Evolutionary conservation across 345 rosid genomes (phyloP).

Genomic region (Litchi chinensis): DNA sequence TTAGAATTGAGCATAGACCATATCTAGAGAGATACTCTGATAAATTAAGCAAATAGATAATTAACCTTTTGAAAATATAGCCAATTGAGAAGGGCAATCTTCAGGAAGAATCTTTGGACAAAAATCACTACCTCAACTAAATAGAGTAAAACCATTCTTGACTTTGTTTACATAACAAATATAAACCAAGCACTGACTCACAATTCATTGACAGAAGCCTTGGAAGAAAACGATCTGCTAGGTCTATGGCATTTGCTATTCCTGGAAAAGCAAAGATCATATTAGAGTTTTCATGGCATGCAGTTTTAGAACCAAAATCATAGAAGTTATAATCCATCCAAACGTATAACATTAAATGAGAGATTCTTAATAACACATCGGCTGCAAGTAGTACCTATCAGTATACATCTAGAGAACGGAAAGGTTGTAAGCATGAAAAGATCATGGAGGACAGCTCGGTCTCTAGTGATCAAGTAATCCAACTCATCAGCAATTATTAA

Average conservation of each 20-base stretch:
- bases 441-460: slow-evolving; percentile 85
- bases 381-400: slow-evolving; percentile 60
- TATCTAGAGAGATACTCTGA: not conserved
- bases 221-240: slow-evolving; percentile 92
- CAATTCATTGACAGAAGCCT: slow-evolving; percentile 77
- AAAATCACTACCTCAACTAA: not conserved
- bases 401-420: slow-evolving; percentile 72
- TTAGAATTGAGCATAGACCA: not conserved
- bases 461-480: slow-evolving; percentile 86
- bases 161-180: not conserved
- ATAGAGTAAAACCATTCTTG: not conserved
- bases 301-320: not conserved
- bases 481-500: slow-evolving; percentile 81
- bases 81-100: not conserved
- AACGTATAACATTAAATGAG: not conserved
- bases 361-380: not conserved
- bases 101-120: not conserved
- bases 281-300: not conserved
- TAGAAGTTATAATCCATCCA: not conserved
- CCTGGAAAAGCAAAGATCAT: slow-evolving; percentile 45
- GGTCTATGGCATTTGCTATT: slow-evolving; percentile 88
- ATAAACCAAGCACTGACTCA: slow-evolving; percentile 35
- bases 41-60: not conserved
- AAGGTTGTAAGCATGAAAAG: slow-evolving; percentile 92
- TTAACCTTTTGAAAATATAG: not conserved